Evolutionary conservation across 192 early-diverging fungal genomes (phyloP).

Genomic region (Funneliformis mosseae): DNA sequence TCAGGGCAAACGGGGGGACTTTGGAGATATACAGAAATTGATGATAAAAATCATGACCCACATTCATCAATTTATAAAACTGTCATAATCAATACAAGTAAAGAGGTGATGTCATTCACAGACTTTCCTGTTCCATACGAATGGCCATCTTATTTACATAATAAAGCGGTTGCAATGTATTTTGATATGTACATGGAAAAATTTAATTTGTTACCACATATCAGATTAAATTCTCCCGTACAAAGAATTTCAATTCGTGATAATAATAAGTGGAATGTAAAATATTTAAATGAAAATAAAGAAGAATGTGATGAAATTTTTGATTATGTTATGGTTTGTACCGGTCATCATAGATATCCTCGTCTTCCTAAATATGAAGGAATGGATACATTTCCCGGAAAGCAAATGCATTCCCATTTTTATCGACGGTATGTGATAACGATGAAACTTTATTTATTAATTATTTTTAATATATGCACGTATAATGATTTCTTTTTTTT

Average conservation of each 20-base stretch:
- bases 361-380: constrained; percentile 56
- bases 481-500: too few relatives aligned
- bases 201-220: constrained; percentile 52
- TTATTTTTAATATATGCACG: too few relatives aligned
- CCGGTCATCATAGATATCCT: constrained; percentile 60
- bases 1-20: constrained; percentile 53
- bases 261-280: constrained; percentile 33
- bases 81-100: constrained; percentile 60
- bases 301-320: constrained; percentile 52
- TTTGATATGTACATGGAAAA: constrained; percentile 54
- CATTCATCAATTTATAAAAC: constrained; percentile 61
- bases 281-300: not conserved
- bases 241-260: constrained; percentile 46
- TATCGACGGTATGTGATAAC: constrained; percentile 51
- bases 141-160: constrained; percentile 61
- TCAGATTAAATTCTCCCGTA: constrained; percentile 57
- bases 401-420: constrained; percentile 59
- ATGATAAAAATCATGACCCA: constrained; percentile 43
- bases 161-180: constrained; percentile 52
- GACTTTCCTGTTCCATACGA: constrained; percentile 62
- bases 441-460: not conserved
- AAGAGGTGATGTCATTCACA: constrained; percentile 52
- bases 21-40: constrained; percentile 58
- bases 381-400: constrained; percentile 52
- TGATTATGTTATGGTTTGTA: constrained; percentile 64